Percentiles rank a stretch among this genome's conserved stretches.
These are phyloP conservation scores for Dryadomyces sulphureus DNA, from an alignment of 2,329 filamentous ascomycete species.

Conservation along the genomic window DNA sequence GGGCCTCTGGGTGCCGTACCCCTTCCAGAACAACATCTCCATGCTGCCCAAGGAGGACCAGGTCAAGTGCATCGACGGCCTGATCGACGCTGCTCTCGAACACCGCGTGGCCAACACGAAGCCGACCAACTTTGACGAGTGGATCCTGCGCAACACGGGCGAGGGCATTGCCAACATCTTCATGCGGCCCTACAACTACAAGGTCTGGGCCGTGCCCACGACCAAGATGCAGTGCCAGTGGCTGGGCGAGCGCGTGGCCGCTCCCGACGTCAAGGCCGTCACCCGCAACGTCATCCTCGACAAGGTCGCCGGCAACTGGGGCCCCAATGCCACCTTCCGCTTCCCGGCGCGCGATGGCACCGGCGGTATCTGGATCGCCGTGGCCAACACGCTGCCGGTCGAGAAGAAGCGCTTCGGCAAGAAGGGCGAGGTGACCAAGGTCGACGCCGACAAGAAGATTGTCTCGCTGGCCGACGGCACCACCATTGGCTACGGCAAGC, in stretches of 20 bases:
- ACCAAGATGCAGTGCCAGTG: slow-evolving; percentile 99
- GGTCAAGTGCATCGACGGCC: slow-evolving; percentile 81
- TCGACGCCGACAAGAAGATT: slow-evolving; percentile 73
- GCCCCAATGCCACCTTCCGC: slow-evolving; percentile 93
- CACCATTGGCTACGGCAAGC: slow-evolving; percentile 78
- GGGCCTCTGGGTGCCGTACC: slow-evolving; percentile 92
- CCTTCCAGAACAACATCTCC: slow-evolving; percentile 99
- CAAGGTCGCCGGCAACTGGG: slow-evolving; percentile 96
- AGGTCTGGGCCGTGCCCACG: slow-evolving; percentile 97
- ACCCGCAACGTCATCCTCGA: slow-evolving; percentile 90
- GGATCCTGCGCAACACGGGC: slow-evolving; percentile 89
- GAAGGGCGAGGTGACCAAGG: slow-evolving; percentile 68
- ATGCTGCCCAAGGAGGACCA: slow-evolving; percentile 97
- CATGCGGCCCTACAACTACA: slow-evolving; percentile 99
- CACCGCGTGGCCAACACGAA: slow-evolving; percentile 77
- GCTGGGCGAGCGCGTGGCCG: slow-evolving; percentile 96
- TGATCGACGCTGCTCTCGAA: slow-evolving; percentile 89
- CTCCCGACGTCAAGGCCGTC: slow-evolving; percentile 86
- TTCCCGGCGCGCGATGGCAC: slow-evolving; percentile 94
- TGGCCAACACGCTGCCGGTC: slow-evolving; percentile 81
- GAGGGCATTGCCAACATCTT: slow-evolving; percentile 83
- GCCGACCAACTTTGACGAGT: slow-evolving; percentile 95
- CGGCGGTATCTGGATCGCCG: slow-evolving; percentile 97
- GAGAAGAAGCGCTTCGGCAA: slow-evolving; percentile 86
- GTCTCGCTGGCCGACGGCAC: slow-evolving; percentile 75